phyloP scores from a whole-genome alignment of 148 eudicot species.

The Camellia japonica region DNA sequence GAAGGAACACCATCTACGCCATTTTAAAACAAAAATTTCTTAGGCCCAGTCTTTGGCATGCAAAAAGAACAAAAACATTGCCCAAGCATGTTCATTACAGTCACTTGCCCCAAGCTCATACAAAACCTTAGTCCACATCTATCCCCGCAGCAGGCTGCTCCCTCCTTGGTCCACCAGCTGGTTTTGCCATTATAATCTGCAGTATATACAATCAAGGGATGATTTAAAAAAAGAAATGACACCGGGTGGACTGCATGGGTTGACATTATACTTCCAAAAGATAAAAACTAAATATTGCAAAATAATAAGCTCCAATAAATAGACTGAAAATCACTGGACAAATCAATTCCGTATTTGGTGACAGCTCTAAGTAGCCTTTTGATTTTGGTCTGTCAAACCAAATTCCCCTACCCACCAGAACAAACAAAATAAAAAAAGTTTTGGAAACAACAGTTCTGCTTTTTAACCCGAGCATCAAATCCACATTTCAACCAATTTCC shows the following conservation, averaged over 20 bases:
- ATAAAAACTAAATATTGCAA: background rate
- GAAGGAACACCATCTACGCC: background rate
- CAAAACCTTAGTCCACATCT: conserved; percentile 64
- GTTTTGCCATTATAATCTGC: conserved; percentile 97
- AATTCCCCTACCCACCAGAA: background rate
- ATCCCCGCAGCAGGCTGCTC: conserved; percentile 54
- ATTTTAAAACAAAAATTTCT: conserved; percentile 2
- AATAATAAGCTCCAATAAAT: background rate
- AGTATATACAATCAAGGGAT: conserved; percentile 3
- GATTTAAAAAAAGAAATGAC: background rate
- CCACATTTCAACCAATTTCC: background rate
- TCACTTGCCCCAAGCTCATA: background rate
- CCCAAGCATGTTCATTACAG: background rate
- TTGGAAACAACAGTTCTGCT: background rate
- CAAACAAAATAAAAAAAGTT: background rate
- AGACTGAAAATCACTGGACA: background rate
- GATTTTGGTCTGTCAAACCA: background rate
- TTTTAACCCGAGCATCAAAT: background rate
- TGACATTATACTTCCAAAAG: background rate
- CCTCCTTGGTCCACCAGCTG: conserved; percentile 92
- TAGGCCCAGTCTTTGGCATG: background rate
- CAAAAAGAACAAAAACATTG: background rate
- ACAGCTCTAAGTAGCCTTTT: background rate
- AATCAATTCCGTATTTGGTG: background rate
- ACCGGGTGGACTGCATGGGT: background rate